A percentile compares a stretch with the other conserved stretches of the same genome.
Conservation (phyloP, 257 asterid genomes). For the Lantana camara region DNA sequence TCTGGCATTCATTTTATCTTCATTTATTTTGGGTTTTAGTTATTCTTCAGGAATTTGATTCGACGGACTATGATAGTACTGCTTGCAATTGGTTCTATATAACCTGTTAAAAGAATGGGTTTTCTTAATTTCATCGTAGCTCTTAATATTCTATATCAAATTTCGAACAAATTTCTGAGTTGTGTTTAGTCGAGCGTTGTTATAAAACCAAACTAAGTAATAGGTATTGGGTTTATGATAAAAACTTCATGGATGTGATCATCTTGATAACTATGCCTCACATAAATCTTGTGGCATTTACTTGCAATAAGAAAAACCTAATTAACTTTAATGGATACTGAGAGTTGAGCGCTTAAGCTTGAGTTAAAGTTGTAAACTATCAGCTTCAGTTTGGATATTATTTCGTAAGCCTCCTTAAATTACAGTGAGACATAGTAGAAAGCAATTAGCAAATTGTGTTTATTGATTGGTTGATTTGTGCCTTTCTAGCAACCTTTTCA, state of each 20-base stretch:
- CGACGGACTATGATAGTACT: too few relatives aligned
- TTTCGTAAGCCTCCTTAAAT: neutral
- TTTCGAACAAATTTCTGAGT: too few relatives aligned
- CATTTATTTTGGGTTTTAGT: neutral
- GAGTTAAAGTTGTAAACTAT: neutral
- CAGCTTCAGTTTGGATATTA: neutral
- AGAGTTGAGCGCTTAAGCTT: neutral
- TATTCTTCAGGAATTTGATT: neutral
- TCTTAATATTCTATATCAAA: too few relatives aligned
- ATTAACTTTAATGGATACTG: neutral
- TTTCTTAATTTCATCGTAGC: neutral
- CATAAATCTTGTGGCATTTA: neutral
- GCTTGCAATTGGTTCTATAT: neutral
- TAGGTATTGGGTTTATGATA: neutral
- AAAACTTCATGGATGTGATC: too few relatives aligned
- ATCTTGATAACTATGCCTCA: neutral
- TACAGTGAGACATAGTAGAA: neutral
- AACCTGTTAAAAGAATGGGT: neutral
- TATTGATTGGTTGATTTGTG: neutral
- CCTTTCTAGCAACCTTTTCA: neutral
- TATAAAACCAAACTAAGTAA: neutral
- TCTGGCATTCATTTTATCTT: neutral
- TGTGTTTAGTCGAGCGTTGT: neutral
- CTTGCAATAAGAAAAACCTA: neutral
- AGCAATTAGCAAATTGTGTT: constrained; percentile 2